A percentile compares a stretch with the other conserved stretches of the same genome.
Evolutionary conservation across 331 rosid genomes (phyloP).

Genomic region (Quercus phellos): DNA sequence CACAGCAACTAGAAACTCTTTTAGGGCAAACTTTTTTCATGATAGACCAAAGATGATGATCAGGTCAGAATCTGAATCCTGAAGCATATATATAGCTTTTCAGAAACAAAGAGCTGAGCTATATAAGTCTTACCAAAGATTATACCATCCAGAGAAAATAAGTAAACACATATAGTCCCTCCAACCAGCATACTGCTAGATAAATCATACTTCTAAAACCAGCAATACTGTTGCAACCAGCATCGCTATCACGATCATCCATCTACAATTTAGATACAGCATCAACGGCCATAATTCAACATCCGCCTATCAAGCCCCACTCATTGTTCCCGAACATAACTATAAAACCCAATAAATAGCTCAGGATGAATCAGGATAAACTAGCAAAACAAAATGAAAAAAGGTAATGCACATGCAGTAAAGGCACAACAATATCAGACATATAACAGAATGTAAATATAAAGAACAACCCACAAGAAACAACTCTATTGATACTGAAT

Average conservation of each 20-base stretch:
- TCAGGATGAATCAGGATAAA: slow-evolving; percentile 36
- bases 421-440: background rate
- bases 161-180: slow-evolving; percentile 39
- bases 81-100: slow-evolving; percentile 20
- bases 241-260: slow-evolving; percentile 66
- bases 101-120: slow-evolving; percentile 36
- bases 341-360: slow-evolving; percentile 80
- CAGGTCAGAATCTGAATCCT: slow-evolving; percentile 41
- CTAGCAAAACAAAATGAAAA: background rate
- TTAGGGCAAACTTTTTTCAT: slow-evolving; percentile 16
- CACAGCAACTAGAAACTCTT: slow-evolving; percentile 43
- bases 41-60: slow-evolving; percentile 25
- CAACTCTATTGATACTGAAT: slow-evolving; percentile 13
- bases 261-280: slow-evolving; percentile 67
- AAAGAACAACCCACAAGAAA: slow-evolving; percentile 10
- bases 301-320: slow-evolving; percentile 55
- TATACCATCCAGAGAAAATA: slow-evolving; percentile 38
- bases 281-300: slow-evolving; percentile 62
- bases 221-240: slow-evolving; percentile 66
- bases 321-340: slow-evolving; percentile 68
- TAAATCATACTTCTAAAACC: slow-evolving; percentile 61
- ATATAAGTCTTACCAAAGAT: slow-evolving; percentile 53
- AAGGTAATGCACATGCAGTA: background rate
- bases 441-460: background rate
- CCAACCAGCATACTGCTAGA: slow-evolving; percentile 59